Evolutionary conservation across 805 yeast genomes (phyloP), one percentile per base, ranked within the genome.

Genomic region (Metschnikowia anglica): DNA sequence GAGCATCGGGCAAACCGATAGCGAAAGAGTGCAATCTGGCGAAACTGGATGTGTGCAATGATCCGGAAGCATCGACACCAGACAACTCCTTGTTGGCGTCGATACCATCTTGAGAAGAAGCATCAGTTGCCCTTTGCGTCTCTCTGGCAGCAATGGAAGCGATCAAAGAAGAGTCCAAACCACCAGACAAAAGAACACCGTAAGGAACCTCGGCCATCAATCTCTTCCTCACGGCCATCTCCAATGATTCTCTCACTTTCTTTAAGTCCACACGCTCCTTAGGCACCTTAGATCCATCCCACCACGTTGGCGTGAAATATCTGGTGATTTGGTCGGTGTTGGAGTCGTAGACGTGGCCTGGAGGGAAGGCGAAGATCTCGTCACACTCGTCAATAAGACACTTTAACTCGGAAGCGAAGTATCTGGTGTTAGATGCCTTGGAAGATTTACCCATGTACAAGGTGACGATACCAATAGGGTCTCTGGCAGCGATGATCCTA

Each of bases 151-250:
- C 99, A 61, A 93, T 93, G 34, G 99, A 68, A 15, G 99, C 99
- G 65, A 93, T 93, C 68, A 93, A 76, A 17, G 97, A 88, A 35
- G 97, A 89, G 67, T 93, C 99, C 61, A 93, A 79, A 54, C 99
- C 99, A 64, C 99, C 99, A 17, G 97, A 88, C 55, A 93, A 76
- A 56, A 93, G 74, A 35, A 93, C 99, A 73, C 99, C 99, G 68
- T 88, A 93, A 43, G 99, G 98, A 49, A 93, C 99, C 75, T 93
- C 99, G 43, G 98, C 93, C 99, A 93, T 93, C 60, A 93, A 79
- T 78, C 99, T 85, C 86, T 93, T 93, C 77, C 99, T 85, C 43
- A 93, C 99, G 37, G 99, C 89, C 71, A 85, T 72, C 69, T 93
- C 99, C 63, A 93, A 78, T 37, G 87, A 66, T 59, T 83, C 85